Base-by-base conservation (phyloP, 768 basidiomycete genomes). In the Leucosporidium scottii region DNA sequence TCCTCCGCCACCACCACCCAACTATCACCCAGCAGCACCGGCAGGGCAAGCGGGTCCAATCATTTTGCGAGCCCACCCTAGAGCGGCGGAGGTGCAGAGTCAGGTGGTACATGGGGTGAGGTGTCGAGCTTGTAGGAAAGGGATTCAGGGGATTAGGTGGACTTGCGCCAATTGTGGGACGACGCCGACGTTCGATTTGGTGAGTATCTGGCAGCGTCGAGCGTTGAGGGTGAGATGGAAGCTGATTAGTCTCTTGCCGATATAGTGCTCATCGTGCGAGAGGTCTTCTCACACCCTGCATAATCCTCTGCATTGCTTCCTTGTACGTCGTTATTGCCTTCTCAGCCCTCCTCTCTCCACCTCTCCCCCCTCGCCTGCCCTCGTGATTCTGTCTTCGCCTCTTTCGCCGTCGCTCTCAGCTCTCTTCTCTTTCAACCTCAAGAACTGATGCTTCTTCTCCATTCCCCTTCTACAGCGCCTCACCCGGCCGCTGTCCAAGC, bases 221-320 rank as follows among this genome's bases (percentile, higher is more conserved):
- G 39, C 39, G 39, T 3, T 15, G 39, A 44, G 15, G 39, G 39
- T 2, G 13, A 44, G 8, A 3, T 6, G 15, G 39, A 9, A 27
- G 51, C n/a, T 53, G 51, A 53, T 9, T 9, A 17, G 34, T 34
- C 34, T 34, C 5, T 34, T 34, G 34, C 34, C 10, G 4, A 10
- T 27, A 25, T 21, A 60, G 59, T 60, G 59, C 59, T 60, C 59
- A 17, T 12, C 25, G 30, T 60, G 59, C 47, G 59, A 60, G 28
- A 21, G 25, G 20, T 21, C 25, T 27, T 60, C 59, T 20, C 59
- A 60, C 21, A 5, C 31, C 17, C n/a, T 48, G 18, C 59, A 60
- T 28, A 60, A 60, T 28, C 17, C 44, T 1, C 59, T 60, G 6
- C 59, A 60, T 20, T 60, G 48, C 17, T 60, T 60, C 59, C 59